phyloP scores from a whole-genome alignment of 2,329 filamentous ascomycete genomes.

The Sporothrix inflata region DNA sequence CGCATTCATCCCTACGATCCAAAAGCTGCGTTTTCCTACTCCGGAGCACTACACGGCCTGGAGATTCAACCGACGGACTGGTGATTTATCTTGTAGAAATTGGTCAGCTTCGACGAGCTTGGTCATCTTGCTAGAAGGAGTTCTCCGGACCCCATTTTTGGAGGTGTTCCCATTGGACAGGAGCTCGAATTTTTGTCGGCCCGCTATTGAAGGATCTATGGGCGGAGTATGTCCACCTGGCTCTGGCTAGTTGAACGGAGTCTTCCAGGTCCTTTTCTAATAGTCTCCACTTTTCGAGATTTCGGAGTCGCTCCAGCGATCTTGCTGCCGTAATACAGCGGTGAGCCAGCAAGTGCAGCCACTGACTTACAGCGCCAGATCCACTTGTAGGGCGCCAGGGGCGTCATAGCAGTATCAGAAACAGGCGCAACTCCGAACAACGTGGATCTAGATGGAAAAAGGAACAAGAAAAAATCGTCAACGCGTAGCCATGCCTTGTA shows the following conservation, averaged over 20 bases:
- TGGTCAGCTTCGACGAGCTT: neutral
- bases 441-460: constrained; percentile 3
- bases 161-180: neutral
- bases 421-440: constrained; percentile 2
- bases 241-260: neutral
- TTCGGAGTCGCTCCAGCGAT: neutral
- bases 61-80: neutral
- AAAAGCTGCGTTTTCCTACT: neutral
- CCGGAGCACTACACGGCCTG: neutral
- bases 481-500: neutral
- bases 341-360: neutral
- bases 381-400: neutral
- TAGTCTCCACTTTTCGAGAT: neutral
- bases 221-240: neutral
- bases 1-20: neutral
- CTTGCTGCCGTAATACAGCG: neutral
- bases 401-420: neutral
- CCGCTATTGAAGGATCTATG: neutral
- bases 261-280: neutral
- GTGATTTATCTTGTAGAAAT: neutral
- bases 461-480: neutral
- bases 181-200: neutral
- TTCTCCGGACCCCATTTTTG: neutral
- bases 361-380: neutral
- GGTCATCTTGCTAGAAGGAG: neutral